Evolutionary conservation across 345 rosid genomes (phyloP), one percentile per base, ranked within the genome.

Genomic region (Chamaenerion angustifolium): DNA sequence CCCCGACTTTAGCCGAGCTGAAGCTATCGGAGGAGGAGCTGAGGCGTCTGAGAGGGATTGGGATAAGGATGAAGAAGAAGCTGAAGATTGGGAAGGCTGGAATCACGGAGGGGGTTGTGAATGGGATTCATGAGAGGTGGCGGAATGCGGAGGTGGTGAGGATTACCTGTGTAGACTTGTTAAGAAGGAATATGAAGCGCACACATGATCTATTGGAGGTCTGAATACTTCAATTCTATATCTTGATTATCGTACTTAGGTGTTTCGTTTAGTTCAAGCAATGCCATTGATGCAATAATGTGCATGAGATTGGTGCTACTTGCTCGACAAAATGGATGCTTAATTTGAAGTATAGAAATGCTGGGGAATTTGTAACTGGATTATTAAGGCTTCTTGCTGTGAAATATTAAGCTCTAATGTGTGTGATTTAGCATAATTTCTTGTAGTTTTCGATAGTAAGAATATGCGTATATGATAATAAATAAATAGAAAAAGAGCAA

Each of bases 151-250:
- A 90, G 59, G 78, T 90, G 37, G 92, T 86, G 6, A 90, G 72
- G 86, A 75, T 90, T 65, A 66, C 68, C 37, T 90, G 94, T 42
- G 95, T 86, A 59, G 95, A 90, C 72, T 46, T 90, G 17, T 83
- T 81, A 48, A 77, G 71, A 61, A 57, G 68, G 79, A 90, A 83
- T 71, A 90, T 81, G 98, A 90, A 80, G 80, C 75, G 94, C 57
- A 90, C 95, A n/a, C 98, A 86, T 72, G 94, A 90, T 52, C 66
- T 83, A 51, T 72, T 90, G 73, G 98, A 90, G 95, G 98, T 89
- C 46, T 21, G 25, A 21, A 21, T 21, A 21, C 25, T 21, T 21
- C 2, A 21, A 21, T 21, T 21, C 25, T 21, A 4, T 4, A 21
- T 21, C 25, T 2, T 21, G 25, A 21, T 21, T 21, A 21, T 10